phyloP scores from a whole-genome alignment of 495 filamentous ascomycete species.

The Penicillium antarcticum region DNA sequence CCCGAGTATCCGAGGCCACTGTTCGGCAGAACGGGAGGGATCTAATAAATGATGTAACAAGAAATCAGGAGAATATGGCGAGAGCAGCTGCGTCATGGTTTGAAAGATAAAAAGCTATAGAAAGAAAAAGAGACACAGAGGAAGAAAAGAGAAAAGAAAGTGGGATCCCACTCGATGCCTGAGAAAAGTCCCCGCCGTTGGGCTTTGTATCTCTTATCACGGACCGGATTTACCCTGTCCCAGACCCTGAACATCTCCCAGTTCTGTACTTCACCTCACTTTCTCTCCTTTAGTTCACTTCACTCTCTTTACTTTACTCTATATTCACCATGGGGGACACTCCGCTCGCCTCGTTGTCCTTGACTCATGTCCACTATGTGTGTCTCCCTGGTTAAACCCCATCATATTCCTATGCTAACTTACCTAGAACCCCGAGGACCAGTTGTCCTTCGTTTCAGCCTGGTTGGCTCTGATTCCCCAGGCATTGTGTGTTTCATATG shows the following conservation, averaged over 20 bases:
- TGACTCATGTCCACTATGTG: constrained; percentile 97
- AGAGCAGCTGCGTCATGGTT: constrained; percentile 46
- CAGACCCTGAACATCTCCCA: background rate
- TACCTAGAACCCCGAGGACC: constrained; percentile 81
- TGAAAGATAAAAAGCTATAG: constrained; percentile 10
- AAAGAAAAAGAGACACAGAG: constrained; percentile 3
- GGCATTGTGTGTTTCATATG: constrained; percentile 83
- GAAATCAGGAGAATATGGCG: constrained; percentile 24
- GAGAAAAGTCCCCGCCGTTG: background rate
- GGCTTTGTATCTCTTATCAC: too few relatives aligned
- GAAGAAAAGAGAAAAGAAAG: constrained; percentile 7
- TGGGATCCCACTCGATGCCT: constrained; percentile 17
- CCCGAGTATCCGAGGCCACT: constrained; percentile 14
- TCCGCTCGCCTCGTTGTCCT: constrained; percentile 80
- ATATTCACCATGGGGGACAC: constrained; percentile 55
- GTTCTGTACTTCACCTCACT: background rate
- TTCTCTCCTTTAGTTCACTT: background rate
- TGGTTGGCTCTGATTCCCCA: constrained; percentile 93
- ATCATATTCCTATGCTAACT: constrained; percentile 1
- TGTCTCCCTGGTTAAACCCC: constrained; percentile 12
- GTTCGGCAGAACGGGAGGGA: constrained; percentile 16
- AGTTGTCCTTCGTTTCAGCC: constrained; percentile 79
- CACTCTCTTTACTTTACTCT: background rate
- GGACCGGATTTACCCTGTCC: too few relatives aligned
- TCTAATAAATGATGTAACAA: constrained; percentile 31